phyloP scores from a whole-genome alignment of 331 rosid species.

The Prunus yedoensis region DNA sequence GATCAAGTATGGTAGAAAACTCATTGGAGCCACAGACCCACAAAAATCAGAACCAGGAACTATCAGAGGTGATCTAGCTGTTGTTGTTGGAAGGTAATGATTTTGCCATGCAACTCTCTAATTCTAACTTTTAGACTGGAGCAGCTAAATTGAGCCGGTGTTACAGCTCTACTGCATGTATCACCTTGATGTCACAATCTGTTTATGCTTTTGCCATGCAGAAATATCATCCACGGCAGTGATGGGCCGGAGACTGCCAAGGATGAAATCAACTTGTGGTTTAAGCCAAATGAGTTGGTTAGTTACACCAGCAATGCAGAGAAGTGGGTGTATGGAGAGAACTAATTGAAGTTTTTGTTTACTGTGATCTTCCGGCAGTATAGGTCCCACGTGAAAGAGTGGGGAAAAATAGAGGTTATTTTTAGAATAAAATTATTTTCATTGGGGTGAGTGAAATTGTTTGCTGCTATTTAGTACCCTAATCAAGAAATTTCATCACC shows the following conservation, averaged over 20 bases:
- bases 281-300: slow-evolving; percentile 83
- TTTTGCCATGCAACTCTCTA: neutral
- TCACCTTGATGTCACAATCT: slow-evolving; percentile 21
- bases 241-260: slow-evolving; percentile 94
- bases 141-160: neutral
- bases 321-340: slow-evolving; percentile 81
- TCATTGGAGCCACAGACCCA: slow-evolving; percentile 97
- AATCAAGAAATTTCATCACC: neutral
- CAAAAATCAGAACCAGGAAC: slow-evolving; percentile 98
- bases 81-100: slow-evolving; percentile 88
- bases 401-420: slow-evolving; percentile 21
- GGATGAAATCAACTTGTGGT: slow-evolving; percentile 91
- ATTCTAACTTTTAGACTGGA: slow-evolving; percentile 1
- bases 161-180: neutral
- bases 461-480: neutral
- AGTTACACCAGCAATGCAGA: slow-evolving; percentile 77
- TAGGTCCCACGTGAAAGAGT: slow-evolving; percentile 22
- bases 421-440: slow-evolving; percentile 26
- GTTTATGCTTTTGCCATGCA: slow-evolving; percentile 28
- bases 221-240: slow-evolving; percentile 97
- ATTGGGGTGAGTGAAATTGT: slow-evolving; percentile 22
- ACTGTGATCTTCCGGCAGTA: slow-evolving; percentile 23
- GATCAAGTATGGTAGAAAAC: slow-evolving; percentile 81
- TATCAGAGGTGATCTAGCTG: slow-evolving; percentile 96
- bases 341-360: slow-evolving; percentile 36